phyloP scores from a whole-genome alignment of 352 stramenopile genomes.

The Pythium inflatum region DNA sequence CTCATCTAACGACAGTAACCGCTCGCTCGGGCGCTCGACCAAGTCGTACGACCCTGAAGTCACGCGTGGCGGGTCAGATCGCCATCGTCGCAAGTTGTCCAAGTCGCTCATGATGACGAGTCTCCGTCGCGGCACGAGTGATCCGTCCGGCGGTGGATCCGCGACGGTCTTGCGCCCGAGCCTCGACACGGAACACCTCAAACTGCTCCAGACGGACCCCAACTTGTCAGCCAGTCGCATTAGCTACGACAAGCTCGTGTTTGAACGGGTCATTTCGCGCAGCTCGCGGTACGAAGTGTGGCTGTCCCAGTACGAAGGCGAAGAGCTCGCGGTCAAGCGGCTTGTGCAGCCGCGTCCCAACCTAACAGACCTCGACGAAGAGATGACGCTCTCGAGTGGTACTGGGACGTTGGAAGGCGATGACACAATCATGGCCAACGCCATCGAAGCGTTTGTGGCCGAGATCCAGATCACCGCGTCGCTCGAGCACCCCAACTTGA shows the following conservation, averaged over 20 bases:
- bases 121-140: slow-evolving; percentile 31
- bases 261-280: slow-evolving; percentile 30
- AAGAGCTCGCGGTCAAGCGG: slow-evolving; percentile 50
- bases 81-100: slow-evolving; percentile 16
- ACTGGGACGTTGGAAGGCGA: slow-evolving; percentile 16
- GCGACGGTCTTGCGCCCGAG: slow-evolving; percentile 21
- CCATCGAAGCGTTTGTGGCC: slow-evolving; percentile 38
- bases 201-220: slow-evolving; percentile 35
- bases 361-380: slow-evolving; percentile 30
- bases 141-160: slow-evolving; percentile 9
- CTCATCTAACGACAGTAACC: slow-evolving; percentile 28
- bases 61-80: slow-evolving; percentile 18
- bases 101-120: slow-evolving; percentile 29
- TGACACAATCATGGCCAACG: slow-evolving; percentile 18
- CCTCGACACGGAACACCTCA: slow-evolving; percentile 35
- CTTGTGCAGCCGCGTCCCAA: slow-evolving; percentile 35
- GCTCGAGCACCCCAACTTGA: slow-evolving; percentile 55
- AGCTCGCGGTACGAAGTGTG: slow-evolving; percentile 48
- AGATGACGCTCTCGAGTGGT: slow-evolving; percentile 16
- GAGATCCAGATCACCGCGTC: slow-evolving; percentile 46
- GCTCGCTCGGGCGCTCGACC: slow-evolving; percentile 16
- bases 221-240: slow-evolving; percentile 32
- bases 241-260: slow-evolving; percentile 40
- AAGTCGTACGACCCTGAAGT: slow-evolving; percentile 17
- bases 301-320: slow-evolving; percentile 46